Evolutionary conservation across 2,329 filamentous ascomycete genomes (phyloP), one percentile per base, ranked within the genome.

Genomic region (Diplodia mutila): DNA sequence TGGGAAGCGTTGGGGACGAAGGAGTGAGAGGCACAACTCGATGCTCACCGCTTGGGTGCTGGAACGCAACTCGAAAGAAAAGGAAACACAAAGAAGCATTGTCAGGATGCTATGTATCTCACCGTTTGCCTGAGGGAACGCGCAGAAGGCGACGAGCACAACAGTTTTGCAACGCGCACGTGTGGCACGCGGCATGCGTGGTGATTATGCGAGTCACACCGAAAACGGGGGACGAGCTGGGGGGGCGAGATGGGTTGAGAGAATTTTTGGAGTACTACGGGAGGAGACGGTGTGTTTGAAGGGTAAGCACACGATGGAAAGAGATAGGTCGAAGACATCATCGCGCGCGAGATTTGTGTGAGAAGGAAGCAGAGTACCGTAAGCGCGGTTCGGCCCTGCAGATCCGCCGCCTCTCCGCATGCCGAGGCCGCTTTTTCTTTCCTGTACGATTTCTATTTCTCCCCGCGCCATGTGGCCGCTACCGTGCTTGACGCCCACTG

Each of bases 321-420:
- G 18, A 21, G 42, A 46, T 46, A 46, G 27, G 51, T 51, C 37
- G 42, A 39, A 27, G 37, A 21, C 37, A 59, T 46, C 21, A 59
- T 16, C 18, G 34, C 18, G 16, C 23, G 25, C 53, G 34, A 34
- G n/a, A 32, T 8, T n/a, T n/a, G n/a, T 42, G 21, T 3, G 23
- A 18, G n/a, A 25, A 55, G 53, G 29, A n/a, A 55, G 53, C 29
- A 34, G 18, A 55, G 25, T 59, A 23, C 59, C 59, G 59, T 51
- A 46, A 34, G 59, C 46, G 42, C 59, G 59, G 59, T 63, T 51
- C 59, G 59, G 59, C 46, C 42, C 59, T 63, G 59, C 59, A 49
- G 59, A 63, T 63, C 59, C 59, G 27, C 59, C 46, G 42, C 42
- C 18, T n/a, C 21, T 48, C 57, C 57, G 37, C 21, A 21, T 46